These are phyloP conservation scores for Citropsis articulata DNA, from an alignment of 345 rosid species.

Conservation along the genomic window DNA sequence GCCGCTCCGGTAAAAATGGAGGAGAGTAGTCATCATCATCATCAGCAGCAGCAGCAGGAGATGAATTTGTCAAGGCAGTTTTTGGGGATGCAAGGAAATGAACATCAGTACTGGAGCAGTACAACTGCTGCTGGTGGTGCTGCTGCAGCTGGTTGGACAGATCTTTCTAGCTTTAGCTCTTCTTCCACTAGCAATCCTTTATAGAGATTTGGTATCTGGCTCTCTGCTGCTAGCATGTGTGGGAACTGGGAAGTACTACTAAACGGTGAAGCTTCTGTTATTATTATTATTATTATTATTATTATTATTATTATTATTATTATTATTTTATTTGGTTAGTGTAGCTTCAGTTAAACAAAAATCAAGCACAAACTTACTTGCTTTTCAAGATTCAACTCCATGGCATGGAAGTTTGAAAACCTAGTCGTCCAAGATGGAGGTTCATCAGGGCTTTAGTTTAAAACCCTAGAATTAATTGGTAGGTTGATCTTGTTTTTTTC, in stretches of 20 bases:
- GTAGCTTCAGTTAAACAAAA: constrained; percentile 27
- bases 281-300: neutral
- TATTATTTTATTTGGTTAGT: constrained; percentile 11
- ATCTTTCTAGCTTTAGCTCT: constrained; percentile 60
- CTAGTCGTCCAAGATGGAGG: constrained; percentile 6
- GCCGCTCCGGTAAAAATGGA: constrained; percentile 68
- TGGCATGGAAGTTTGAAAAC: neutral
- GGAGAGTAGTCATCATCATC: constrained; percentile 15
- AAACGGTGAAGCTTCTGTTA: constrained; percentile 17
- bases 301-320: neutral
- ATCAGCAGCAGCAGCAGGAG: constrained; percentile 14
- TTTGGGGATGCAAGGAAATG: constrained; percentile 42
- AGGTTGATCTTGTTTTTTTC: neutral
- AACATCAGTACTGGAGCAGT: constrained; percentile 37
- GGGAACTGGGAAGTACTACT: neutral
- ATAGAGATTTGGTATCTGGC: constrained; percentile 7
- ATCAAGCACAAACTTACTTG: constrained; percentile 1
- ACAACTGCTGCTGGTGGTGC: constrained; percentile 9
- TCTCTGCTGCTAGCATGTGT: neutral
- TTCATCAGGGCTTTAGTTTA: neutral
- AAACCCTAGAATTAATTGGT: constrained; percentile 40
- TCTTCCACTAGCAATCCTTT: constrained; percentile 50
- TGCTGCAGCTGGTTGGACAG: constrained; percentile 41
- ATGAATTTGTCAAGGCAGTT: constrained; percentile 53
- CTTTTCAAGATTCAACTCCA: constrained; percentile 14